These are phyloP conservation scores for Canavalia gladiata DNA, from an alignment of 306 rosid species.

Conservation along the genomic window DNA sequence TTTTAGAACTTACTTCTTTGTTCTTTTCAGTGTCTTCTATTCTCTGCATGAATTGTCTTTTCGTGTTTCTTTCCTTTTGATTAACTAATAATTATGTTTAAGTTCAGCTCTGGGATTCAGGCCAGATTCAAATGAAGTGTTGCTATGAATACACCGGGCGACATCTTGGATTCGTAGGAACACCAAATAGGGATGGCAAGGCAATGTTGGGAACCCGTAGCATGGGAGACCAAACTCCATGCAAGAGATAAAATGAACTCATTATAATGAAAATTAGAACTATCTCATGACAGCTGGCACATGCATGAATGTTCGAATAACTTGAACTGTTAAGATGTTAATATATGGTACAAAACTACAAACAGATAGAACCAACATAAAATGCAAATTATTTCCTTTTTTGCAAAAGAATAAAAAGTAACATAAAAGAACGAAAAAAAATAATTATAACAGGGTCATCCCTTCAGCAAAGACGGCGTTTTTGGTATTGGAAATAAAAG, in stretches of 20 bases:
- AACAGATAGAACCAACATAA: not conserved
- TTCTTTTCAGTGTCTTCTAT: not conserved
- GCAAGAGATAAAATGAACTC: constrained; percentile 38
- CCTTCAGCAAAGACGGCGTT: not conserved
- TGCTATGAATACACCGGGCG: constrained; percentile 4
- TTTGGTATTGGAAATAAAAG: constrained; percentile 31
- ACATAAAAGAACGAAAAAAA: not conserved
- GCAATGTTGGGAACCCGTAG: constrained; percentile 18
- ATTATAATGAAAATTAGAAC: constrained; percentile 18
- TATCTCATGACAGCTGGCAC: constrained; percentile 53
- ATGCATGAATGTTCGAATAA: constrained; percentile 42
- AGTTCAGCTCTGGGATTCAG: constrained; percentile 38
- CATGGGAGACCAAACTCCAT: constrained; percentile 50
- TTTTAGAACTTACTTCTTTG: not conserved
- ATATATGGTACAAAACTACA: not conserved
- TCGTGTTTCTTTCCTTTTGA: constrained; percentile 4
- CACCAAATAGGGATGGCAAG: not conserved
- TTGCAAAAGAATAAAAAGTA: not conserved
- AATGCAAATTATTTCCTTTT: not conserved
- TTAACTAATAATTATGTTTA: not conserved
- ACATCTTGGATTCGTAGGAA: not conserved
- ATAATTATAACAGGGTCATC: not conserved
- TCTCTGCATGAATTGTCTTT: not conserved
- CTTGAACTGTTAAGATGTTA: constrained; percentile 5
- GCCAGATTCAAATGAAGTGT: constrained; percentile 34